Base-by-base conservation (phyloP, 768 basidiomycete species). In the Podaxis mareebaensis region DNA sequence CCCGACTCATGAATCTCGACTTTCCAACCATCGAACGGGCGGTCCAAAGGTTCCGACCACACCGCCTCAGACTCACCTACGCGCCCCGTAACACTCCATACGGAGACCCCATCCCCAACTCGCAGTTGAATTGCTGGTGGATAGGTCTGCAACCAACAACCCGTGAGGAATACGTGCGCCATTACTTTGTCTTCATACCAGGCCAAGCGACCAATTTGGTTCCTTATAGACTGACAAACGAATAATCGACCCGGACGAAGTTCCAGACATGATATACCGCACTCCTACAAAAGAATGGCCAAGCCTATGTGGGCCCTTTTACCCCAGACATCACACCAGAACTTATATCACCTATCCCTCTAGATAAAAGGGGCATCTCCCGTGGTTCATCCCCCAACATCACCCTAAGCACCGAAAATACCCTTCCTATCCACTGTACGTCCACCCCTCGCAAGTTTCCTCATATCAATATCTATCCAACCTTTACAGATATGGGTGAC, bases 31-130 rank as follows among this genome's bases (percentile, higher is more conserved):
- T 95, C 30, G 93, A 95, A 17, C 76, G 81, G 49, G 76, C 75
- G 10, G 90, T 95, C 69, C 73, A 78, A 61, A 95, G 91, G 73
- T 79, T 82, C 62, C 79, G 90, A 66, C 91, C 83, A 67, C 82
- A 83, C 71, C 77, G 89, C 58, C 57, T 79, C 48, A 89, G 92
- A 65, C 58, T 72, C 30, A 74, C 66, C 15, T 69, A 70, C n/a
- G 57, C 58, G 2, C 69, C 71, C 33, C 38, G n/a, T 3, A 53
- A 39, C 2, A 53, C 44, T 3, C 22, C 39, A 55, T 20, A 55
- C 49, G 17, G 33, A 2, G 54, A 20, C 17, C 52, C 17, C 33
- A 10, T 10, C 33, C 17, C 33, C 26, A 39, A n/a, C 38, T 40
- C 39, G 30, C 54, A 63, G 30, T 1, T 62, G 4, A 30, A 20